Evolutionary conservation across 306 rosid genomes (phyloP), one percentile per base, ranked within the genome.

Genomic region (Senna siamea): DNA sequence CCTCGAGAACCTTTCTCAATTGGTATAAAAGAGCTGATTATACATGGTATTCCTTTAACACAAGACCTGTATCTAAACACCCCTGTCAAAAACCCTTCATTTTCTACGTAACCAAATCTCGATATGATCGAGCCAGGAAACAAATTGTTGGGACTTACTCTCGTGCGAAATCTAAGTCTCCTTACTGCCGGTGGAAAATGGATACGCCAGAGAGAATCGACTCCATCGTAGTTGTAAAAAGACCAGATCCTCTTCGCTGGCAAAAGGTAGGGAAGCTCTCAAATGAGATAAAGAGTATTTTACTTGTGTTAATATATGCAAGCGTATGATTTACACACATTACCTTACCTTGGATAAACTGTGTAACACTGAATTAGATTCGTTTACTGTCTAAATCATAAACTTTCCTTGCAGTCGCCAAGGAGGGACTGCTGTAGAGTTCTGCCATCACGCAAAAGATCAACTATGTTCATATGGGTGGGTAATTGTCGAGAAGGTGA

Each of bases 371-470:
- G 23, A 37, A 18, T 35, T 62, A 37, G 19, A 57, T 70, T 26
- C 35, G 7, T n/a, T 78, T 58, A 51, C 54, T 52, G 69, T 70
- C 55, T 46, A 54, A 72, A 73, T 60, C n/a, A 69, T 1, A 41
- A 73, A 55, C 44, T 63, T 72, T 38, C 43, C 79, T 84, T 76
- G 89, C 87, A 94, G 99, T 87, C 98, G 50, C 98, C 97, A 15
- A 94, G 97, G 77, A 92, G 92, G 61, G 97, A 94, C 82, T 89
- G 96, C 17, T 92, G 99, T 72, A 90, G 95, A 85, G 35, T 92
- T 74, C 65, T 89, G 32, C 85, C 96, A 23, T 60, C 95, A 37
- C 79, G 51, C 5, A 86, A 74, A 76, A 52, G 71, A 22, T 19
- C 92, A 19, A 80, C 86, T 14, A 54, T 92, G 87, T 67, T 76